phyloP scores from a whole-genome alignment of 2,329 filamentous ascomycete species.

The Thelonectria olida region DNA sequence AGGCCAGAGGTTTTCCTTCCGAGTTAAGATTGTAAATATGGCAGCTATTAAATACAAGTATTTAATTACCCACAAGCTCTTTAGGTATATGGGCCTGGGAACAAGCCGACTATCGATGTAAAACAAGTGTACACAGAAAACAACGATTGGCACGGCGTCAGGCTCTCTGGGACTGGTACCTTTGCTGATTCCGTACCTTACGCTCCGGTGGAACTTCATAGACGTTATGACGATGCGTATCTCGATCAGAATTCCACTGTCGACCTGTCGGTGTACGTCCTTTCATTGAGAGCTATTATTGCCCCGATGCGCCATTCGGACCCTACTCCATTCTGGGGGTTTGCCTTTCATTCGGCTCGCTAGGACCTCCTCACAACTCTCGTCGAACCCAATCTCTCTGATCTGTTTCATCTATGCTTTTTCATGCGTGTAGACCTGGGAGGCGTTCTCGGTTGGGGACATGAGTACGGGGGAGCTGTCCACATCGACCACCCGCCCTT shows the following conservation, averaged over 20 bases:
- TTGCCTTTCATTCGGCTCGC: constrained; percentile 21
- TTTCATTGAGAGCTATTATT: background rate
- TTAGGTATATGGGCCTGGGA: too few species aligned
- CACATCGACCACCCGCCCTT: too few species aligned
- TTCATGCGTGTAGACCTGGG: constrained; percentile 5
- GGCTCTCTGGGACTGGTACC: background rate
- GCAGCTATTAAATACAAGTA: too few species aligned
- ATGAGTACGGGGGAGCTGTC: constrained; percentile 17
- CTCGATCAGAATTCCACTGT: background rate
- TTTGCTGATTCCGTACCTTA: background rate
- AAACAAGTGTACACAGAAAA: background rate
- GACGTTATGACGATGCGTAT: constrained; percentile 6
- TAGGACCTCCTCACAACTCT: constrained; percentile 12
- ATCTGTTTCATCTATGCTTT: constrained; percentile 13
- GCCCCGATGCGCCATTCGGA: background rate
- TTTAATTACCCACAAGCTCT: too few species aligned
- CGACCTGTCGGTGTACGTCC: background rate
- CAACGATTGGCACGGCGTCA: background rate
- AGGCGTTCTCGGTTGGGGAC: constrained; percentile 17
- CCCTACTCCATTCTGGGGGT: constrained; percentile 16
- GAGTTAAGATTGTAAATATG: too few species aligned
- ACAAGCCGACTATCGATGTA: too few species aligned
- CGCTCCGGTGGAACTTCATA: background rate
- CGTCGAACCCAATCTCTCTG: background rate
- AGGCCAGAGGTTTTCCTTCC: too few species aligned